Evolutionary conservation across 176 grass and related monocot species (phyloP).

Genomic region (Eragrostis curvula): DNA sequence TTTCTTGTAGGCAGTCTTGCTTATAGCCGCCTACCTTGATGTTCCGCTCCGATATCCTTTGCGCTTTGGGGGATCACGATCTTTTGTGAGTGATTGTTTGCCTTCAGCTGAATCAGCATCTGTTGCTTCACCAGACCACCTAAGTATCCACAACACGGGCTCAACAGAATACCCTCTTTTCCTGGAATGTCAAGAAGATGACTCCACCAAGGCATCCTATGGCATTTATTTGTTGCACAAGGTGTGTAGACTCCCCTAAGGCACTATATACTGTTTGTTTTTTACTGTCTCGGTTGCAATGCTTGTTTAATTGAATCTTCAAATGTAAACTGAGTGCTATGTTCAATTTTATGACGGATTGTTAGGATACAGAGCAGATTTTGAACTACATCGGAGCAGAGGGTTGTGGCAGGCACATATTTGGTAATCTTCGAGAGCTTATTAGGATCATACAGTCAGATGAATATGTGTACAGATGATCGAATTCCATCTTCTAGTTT

Average conservation of each 20-base stretch:
- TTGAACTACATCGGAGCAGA: conserved; percentile 59
- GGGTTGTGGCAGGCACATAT: conserved; percentile 45
- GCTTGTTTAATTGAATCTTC: conserved; percentile 1
- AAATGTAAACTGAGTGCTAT: neutral
- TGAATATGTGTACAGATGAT: conserved; percentile 54
- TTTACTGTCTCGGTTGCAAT: neutral
- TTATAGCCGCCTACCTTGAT: conserved; percentile 63
- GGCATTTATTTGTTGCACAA: conserved; percentile 60
- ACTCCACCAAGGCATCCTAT: conserved; percentile 43
- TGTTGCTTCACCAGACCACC: conserved; percentile 10
- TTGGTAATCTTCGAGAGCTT: conserved; percentile 62
- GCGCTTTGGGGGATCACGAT: conserved; percentile 58
- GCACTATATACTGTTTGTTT: neutral
- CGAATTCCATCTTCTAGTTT: neutral
- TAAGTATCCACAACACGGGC: neutral
- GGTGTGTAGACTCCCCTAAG: conserved; percentile 31
- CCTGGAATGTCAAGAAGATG: conserved; percentile 53
- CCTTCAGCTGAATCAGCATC: conserved; percentile 47
- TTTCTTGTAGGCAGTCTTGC: conserved; percentile 62
- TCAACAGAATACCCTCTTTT: conserved; percentile 60
- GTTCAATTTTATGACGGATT: neutral
- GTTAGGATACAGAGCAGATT: conserved; percentile 64
- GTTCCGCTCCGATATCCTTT: conserved; percentile 61
- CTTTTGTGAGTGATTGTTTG: conserved; percentile 55
- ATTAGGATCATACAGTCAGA: conserved; percentile 54